Evolutionary conservation across 495 filamentous ascomycete genomes (phyloP).

Genomic region (Trichocladium antarcticum): DNA sequence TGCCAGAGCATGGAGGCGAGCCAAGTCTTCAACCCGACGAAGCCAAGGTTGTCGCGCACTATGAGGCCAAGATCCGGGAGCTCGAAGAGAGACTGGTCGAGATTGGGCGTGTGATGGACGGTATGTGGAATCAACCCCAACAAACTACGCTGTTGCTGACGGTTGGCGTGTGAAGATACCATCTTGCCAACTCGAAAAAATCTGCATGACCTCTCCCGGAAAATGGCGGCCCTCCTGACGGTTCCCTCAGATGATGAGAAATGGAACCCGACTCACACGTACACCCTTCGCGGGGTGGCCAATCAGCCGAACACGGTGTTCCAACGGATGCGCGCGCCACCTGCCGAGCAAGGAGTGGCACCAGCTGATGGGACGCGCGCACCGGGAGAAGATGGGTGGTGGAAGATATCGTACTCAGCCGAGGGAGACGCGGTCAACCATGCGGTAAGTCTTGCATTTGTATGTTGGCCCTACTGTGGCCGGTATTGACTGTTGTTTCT

Average conservation of each 20-base stretch:
- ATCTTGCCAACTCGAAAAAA: constrained; percentile 10
- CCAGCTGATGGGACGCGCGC: constrained; percentile 8
- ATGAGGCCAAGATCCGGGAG: constrained; percentile 13
- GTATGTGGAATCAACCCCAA: constrained; percentile 3
- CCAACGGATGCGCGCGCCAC: constrained; percentile 24
- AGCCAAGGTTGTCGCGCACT: constrained; percentile 10
- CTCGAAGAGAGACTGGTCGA: constrained; percentile 11
- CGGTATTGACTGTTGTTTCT: neutral
- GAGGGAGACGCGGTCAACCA: constrained; percentile 23
- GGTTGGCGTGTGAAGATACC: constrained; percentile 6
- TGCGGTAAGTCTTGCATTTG: constrained; percentile 15
- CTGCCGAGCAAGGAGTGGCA: neutral
- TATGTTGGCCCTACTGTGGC: neutral
- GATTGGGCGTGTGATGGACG: constrained; percentile 14
- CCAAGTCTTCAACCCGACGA: constrained; percentile 34
- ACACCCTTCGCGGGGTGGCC: constrained; percentile 33
- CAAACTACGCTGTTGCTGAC: constrained; percentile 12
- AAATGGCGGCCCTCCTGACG: constrained; percentile 26
- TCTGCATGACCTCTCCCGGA: constrained; percentile 10
- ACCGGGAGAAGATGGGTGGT: constrained; percentile 32
- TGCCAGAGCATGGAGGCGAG: constrained; percentile 37
- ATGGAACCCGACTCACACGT: constrained; percentile 31
- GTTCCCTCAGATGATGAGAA: constrained; percentile 22
- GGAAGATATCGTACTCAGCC: constrained; percentile 26
- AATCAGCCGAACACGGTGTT: constrained; percentile 27